Evolutionary conservation across 495 filamentous ascomycete genomes (phyloP).

Genomic region (Podospora anserina): DNA sequence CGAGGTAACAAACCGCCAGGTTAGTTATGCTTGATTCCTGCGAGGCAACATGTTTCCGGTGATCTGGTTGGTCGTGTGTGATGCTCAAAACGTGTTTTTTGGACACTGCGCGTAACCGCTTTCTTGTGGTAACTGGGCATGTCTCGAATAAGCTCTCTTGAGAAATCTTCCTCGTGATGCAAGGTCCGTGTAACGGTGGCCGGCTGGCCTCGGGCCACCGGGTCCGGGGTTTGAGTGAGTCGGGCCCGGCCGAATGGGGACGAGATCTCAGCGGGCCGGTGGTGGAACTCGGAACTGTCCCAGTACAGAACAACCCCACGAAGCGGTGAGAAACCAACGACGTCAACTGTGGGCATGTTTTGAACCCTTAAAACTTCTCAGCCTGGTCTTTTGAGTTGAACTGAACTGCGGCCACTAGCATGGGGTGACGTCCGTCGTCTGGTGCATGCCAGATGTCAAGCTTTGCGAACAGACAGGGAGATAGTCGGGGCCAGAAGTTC

Average conservation of each 20-base stretch:
- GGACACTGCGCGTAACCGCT: neutral
- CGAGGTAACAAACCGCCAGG: neutral
- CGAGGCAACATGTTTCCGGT: neutral
- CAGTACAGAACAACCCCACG: neutral
- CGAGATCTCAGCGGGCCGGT: neutral
- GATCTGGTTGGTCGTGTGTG: slow-evolving; percentile 6
- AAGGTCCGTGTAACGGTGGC: neutral
- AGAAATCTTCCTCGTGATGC: slow-evolving; percentile 3
- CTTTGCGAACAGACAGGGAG: neutral
- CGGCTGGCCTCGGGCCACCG: neutral
- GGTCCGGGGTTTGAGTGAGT: neutral
- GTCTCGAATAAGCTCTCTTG: neutral
- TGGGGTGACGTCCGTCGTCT: neutral
- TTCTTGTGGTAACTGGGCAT: neutral
- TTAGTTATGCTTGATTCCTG: neutral
- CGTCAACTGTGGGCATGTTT: neutral
- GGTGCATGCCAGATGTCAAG: neutral
- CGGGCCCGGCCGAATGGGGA: slow-evolving; percentile 3
- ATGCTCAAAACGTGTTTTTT: slow-evolving; percentile 1
- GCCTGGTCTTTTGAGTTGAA: neutral
- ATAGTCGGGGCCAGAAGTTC: neutral
- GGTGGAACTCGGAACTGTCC: neutral
- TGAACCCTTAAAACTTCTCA: neutral
- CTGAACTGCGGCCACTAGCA: neutral
- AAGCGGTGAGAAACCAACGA: slow-evolving; percentile 1